Conservation (phyloP, 345 rosid species). For the Dovyalis caffra region DNA sequence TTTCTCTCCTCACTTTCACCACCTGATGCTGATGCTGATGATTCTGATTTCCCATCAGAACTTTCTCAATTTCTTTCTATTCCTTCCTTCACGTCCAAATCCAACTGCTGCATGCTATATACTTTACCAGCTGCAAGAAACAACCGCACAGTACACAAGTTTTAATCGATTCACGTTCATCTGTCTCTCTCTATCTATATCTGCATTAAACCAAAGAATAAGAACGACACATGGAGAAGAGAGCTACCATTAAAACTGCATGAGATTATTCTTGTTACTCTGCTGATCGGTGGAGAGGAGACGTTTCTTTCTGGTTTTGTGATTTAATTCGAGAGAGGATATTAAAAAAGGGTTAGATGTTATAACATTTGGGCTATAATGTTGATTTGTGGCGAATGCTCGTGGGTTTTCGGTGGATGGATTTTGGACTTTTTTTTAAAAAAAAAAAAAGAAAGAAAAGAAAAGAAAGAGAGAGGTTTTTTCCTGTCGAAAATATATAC, state of each 20-base stretch:
- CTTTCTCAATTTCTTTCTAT: not conserved
- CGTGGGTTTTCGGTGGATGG: constrained; percentile 25
- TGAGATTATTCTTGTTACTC: not conserved
- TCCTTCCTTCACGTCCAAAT: constrained; percentile 2
- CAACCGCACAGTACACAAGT: not conserved
- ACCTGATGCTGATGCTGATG: constrained; percentile 45
- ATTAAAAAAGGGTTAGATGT: not conserved
- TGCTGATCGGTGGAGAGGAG: not conserved
- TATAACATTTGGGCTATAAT: constrained; percentile 2
- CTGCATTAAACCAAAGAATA: constrained; percentile 41
- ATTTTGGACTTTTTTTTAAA: constrained; percentile 14
- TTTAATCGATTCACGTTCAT: constrained; percentile 49
- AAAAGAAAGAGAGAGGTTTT: too few relatives aligned
- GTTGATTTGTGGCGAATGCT: constrained; percentile 24
- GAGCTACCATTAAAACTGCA: not conserved
- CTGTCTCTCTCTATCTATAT: constrained; percentile 12
- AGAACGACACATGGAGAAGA: not conserved
- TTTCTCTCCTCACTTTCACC: constrained; percentile 64
- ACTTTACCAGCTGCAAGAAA: not conserved
- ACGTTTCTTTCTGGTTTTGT: not conserved
- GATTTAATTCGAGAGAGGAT: not conserved
- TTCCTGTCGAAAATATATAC: too few relatives aligned
- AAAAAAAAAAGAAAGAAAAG: too few relatives aligned
- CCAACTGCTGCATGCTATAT: constrained; percentile 44
- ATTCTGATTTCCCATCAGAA: constrained; percentile 14